phyloP scores from a whole-genome alignment of 2,329 filamentous ascomycete species.

The Exophiala phaeomuriformis region DNA sequence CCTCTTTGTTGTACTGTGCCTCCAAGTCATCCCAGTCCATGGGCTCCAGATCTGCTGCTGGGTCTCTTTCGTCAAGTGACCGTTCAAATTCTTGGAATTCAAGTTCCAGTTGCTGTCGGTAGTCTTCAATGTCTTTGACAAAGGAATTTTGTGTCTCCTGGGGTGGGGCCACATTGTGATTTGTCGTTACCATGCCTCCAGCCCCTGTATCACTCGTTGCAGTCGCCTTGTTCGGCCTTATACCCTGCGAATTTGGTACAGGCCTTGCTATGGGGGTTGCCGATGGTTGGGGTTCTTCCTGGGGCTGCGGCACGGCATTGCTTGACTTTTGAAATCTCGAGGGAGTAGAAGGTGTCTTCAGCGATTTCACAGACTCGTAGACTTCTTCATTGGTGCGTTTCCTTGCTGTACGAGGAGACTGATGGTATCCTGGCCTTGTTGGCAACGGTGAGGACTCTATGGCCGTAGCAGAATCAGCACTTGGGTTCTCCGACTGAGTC shows the following conservation, averaged over 20 bases:
- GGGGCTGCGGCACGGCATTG: background rate
- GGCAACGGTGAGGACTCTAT: constrained; percentile 16
- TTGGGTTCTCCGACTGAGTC: constrained; percentile 7
- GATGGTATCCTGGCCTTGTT: constrained; percentile 7
- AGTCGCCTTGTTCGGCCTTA: background rate
- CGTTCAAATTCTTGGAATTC: constrained; percentile 23
- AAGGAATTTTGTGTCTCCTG: constrained; percentile 5
- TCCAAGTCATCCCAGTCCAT: constrained; percentile 78
- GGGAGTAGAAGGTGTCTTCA: constrained; percentile 9
- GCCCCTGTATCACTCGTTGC: background rate
- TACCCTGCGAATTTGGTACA: background rate
- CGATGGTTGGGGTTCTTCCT: background rate
- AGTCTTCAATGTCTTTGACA: constrained; percentile 18
- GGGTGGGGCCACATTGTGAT: background rate
- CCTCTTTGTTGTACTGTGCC: constrained; percentile 57
- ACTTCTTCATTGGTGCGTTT: constrained; percentile 23
- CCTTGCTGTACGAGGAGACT: constrained; percentile 6
- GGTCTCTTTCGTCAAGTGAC: constrained; percentile 27
- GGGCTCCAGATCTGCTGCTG: constrained; percentile 46
- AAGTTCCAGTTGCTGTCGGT: constrained; percentile 17
- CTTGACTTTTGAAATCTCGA: constrained; percentile 9
- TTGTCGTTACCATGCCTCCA: background rate
- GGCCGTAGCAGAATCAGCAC: background rate
- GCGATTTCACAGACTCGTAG: constrained; percentile 12
- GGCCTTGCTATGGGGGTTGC: background rate